A percentile compares a stretch with the other conserved stretches of the same genome.
Conservation (phyloP, 2,329 filamentous ascomycete genomes). For the Xylaria sp. region DNA sequence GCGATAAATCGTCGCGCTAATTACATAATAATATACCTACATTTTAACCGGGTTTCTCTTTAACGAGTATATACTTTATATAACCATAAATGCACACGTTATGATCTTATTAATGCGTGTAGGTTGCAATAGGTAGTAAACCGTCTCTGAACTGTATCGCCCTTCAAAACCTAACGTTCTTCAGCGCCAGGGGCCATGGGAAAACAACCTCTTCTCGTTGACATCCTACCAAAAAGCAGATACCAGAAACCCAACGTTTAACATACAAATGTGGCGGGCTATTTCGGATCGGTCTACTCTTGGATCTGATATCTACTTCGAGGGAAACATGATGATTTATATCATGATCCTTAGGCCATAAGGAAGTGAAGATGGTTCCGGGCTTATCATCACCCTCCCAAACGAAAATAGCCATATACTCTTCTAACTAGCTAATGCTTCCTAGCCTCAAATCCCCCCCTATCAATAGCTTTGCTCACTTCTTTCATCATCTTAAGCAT, state of each 20-base stretch:
- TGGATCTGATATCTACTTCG: background rate
- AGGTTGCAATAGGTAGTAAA: too few species aligned
- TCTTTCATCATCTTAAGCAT: background rate
- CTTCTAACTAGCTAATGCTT: background rate
- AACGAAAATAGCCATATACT: background rate
- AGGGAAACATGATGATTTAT: background rate
- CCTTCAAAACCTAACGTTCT: background rate
- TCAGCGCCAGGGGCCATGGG: background rate
- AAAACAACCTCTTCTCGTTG: background rate
- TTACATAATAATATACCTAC: too few species aligned
- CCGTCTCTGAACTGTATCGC: background rate
- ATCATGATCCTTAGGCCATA: background rate
- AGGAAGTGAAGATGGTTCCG: background rate
- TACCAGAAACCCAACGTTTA: background rate
- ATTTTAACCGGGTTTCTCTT: too few species aligned
- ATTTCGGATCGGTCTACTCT: background rate
- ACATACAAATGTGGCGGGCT: background rate
- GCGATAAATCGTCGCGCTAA: too few species aligned
- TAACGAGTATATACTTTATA: too few species aligned
- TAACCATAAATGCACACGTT: too few species aligned
- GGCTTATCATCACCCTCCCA: background rate
- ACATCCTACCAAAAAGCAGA: background rate
- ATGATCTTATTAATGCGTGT: too few species aligned
- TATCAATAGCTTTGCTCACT: background rate
- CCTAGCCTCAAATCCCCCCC: background rate